Evolutionary conservation across 106 monocot genomes (phyloP).

Genomic region (Allium cepa): DNA sequence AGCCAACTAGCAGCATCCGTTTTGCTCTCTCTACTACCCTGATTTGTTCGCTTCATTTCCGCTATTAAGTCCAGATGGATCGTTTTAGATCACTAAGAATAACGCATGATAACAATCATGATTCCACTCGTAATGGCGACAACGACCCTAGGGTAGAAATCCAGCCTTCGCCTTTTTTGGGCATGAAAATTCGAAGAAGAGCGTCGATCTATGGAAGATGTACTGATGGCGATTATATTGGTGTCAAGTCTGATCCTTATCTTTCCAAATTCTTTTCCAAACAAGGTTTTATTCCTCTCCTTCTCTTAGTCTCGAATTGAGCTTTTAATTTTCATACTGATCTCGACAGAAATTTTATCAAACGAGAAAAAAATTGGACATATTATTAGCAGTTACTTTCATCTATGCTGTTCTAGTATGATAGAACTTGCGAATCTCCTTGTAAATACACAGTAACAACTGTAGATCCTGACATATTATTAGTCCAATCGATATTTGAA

Average conservation of each 20-base stretch:
- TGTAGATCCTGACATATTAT: background rate
- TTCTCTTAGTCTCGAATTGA: no score
- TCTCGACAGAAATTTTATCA: background rate
- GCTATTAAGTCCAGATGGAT: background rate
- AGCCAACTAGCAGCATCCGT: no score
- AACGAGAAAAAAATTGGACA: background rate
- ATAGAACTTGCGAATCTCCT: background rate
- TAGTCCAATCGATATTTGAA: background rate
- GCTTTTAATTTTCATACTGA: no score
- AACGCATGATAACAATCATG: no score
- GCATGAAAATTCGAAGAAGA: constrained; percentile 43
- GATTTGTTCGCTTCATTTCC: background rate
- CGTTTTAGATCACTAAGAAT: background rate
- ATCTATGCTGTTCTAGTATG: background rate
- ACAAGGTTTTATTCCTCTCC: constrained; percentile 24
- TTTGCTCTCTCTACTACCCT: no score
- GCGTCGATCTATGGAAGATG: constrained; percentile 24
- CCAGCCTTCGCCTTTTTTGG: constrained; percentile 22
- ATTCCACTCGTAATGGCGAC: no score
- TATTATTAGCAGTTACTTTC: no score
- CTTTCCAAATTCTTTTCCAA: constrained; percentile 57
- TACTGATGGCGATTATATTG: constrained; percentile 59
- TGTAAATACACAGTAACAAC: no score
- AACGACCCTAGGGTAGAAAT: background rate
- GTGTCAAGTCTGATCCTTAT: constrained; percentile 44